Conservation (phyloP, 169 alveolate genomes). For the Plasmodium ovale region DNA sequence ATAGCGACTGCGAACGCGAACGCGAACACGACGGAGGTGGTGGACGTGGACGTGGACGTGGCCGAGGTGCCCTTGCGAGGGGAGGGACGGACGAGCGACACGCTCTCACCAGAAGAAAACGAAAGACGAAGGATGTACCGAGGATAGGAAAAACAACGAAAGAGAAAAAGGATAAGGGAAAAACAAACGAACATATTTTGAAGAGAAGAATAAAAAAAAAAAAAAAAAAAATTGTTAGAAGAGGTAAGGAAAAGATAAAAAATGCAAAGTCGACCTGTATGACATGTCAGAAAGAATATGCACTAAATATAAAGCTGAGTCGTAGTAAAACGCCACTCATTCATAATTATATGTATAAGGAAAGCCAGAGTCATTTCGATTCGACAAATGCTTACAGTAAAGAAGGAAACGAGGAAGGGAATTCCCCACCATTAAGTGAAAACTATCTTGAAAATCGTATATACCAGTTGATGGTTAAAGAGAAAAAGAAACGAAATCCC, state of each 20-base stretch:
- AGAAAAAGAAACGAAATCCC: slow-evolving; percentile 16
- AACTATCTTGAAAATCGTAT: slow-evolving; percentile 36
- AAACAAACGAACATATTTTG: slow-evolving; percentile 36
- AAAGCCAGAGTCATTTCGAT: neutral
- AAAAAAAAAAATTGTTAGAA: slow-evolving; percentile 19
- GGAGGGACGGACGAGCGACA: neutral
- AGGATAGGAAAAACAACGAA: slow-evolving; percentile 15
- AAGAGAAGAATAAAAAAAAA: slow-evolving; percentile 54
- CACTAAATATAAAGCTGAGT: slow-evolving; percentile 23
- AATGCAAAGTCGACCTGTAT: slow-evolving; percentile 3
- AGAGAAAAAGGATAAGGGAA: slow-evolving; percentile 14
- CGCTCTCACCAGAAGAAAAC: neutral
- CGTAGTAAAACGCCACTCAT: slow-evolving; percentile 27
- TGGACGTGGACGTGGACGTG: neutral
- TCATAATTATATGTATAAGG: slow-evolving; percentile 60
- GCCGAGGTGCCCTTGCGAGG: neutral
- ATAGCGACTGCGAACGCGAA: too few species aligned
- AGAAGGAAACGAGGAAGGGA: slow-evolving; percentile 1
- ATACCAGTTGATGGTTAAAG: slow-evolving; percentile 9
- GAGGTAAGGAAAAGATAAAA: slow-evolving; percentile 10
- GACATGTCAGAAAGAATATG: slow-evolving; percentile 39
- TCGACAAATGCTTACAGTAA: neutral
- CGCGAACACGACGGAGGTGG: neutral
- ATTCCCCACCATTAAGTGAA: slow-evolving; percentile 46
- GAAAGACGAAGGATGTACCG: slow-evolving; percentile 6